phyloP scores from a whole-genome alignment of 768 basidiomycete genomes.

The Suillus bovinus region DNA sequence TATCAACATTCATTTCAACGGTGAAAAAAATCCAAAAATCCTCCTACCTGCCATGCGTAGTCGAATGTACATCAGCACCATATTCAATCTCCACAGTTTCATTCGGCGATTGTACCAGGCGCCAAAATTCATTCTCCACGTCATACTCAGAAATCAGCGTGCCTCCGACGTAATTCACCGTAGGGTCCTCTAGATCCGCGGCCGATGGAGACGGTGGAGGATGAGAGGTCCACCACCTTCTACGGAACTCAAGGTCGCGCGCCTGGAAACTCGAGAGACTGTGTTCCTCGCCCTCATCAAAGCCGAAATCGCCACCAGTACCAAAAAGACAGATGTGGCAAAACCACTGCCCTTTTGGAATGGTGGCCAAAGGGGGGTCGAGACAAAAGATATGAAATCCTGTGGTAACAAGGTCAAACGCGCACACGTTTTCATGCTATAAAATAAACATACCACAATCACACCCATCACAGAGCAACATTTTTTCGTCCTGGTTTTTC shows the following conservation, averaged over 20 bases:
- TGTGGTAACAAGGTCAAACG: slow-evolving; percentile 33
- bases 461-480: slow-evolving; percentile 90
- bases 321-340: slow-evolving; percentile 90
- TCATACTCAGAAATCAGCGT: slow-evolving; percentile 83
- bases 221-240: slow-evolving; percentile 85
- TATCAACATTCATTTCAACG: slow-evolving; percentile 19
- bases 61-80: slow-evolving; percentile 98
- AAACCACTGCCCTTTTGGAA: slow-evolving; percentile 96
- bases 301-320: slow-evolving; percentile 95
- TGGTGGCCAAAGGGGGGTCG: slow-evolving; percentile 79
- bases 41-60: slow-evolving; percentile 91
- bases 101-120: slow-evolving; percentile 82
- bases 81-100: slow-evolving; percentile 99
- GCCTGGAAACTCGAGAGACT: slow-evolving; percentile 89
- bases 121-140: slow-evolving; percentile 96
- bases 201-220: slow-evolving; percentile 44
- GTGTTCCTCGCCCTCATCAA: slow-evolving; percentile 98
- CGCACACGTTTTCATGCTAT: slow-evolving; percentile 11
- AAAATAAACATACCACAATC: slow-evolving; percentile 59
- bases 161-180: slow-evolving; percentile 56
- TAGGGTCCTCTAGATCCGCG: slow-evolving; percentile 47
- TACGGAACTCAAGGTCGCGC: slow-evolving; percentile 85
- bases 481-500: slow-evolving; percentile 86
- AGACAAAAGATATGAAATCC: slow-evolving; percentile 98
- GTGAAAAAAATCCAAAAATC: slow-evolving; percentile 21